These are phyloP conservation scores for Amaranthus hypochondriacus DNA, from an alignment of 148 eudicot species.

Conservation along the genomic window DNA sequence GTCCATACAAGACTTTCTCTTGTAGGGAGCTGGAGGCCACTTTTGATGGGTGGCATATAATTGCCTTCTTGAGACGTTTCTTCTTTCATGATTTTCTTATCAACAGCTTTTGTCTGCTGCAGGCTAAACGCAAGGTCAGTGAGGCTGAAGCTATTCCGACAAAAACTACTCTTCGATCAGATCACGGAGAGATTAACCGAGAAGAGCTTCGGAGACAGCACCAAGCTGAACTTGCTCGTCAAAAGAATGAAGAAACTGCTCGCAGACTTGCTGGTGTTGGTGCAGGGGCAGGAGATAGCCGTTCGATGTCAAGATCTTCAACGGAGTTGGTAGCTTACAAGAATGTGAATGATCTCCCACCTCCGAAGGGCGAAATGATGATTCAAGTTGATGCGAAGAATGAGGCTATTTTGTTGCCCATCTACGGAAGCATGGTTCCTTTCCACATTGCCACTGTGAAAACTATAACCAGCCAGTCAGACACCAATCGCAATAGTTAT, in stretches of 20 bases:
- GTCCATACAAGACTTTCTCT: too few relatives aligned
- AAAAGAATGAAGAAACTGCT: constrained; percentile 93
- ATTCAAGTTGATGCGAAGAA: constrained; percentile 85
- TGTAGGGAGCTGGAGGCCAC: neutral
- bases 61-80: neutral
- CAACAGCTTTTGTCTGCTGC: neutral
- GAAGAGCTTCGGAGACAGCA: constrained; percentile 86
- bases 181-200: constrained; percentile 68
- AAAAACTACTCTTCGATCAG: constrained; percentile 88
- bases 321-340: constrained; percentile 75
- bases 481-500: constrained; percentile 73
- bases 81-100: neutral
- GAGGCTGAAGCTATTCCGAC: constrained; percentile 35
- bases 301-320: constrained; percentile 43
- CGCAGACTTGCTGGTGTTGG: constrained; percentile 83
- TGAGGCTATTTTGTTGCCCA: constrained; percentile 78
- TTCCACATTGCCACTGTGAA: constrained; percentile 86
- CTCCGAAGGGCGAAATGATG: constrained; percentile 84
- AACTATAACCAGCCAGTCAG: constrained; percentile 87
- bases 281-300: constrained; percentile 46
- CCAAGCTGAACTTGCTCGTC: constrained; percentile 93
- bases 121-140: constrained; percentile 36
- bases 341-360: constrained; percentile 76
- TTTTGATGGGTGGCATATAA: neutral
- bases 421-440: constrained; percentile 85